Base-by-base conservation (phyloP, 2,329 filamentous ascomycete species). In the Hawksworthiomyces lignivorus region DNA sequence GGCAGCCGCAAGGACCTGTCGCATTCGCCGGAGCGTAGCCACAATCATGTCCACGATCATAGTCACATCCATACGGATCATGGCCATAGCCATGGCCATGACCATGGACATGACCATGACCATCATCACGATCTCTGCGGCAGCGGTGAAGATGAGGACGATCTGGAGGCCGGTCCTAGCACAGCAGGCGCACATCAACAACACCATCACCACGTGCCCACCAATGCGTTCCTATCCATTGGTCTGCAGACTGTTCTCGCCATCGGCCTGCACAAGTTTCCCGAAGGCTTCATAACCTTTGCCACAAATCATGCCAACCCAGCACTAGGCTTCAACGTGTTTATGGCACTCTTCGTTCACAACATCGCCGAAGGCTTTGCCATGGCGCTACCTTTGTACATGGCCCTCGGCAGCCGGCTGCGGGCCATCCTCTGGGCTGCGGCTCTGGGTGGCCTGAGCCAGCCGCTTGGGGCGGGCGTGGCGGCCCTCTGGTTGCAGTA, bases 321-420 rank as follows among this genome's bases (percentile, higher is more conserved):
- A 0, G 71, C 75, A 0, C 77, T 98, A 0, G 92, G 92, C 17
- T 80, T 95, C 62, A 84, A 86, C 39, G 87, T 98, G 41, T 98
- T 98, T 65, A 77, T 97, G 61, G 90, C 92, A 1, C 75, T 98
- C 7, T 95, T 95, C 58, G 90, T 98, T 45, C 92, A 98, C 72
- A 98, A 97, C 65, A 94, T 98, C 55, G 89, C 87, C 21, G 92
- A 98, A 65, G 92, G 92, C 2, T 97, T 97, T 58, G 87, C 89
- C 48, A 84, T 98, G 74, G 87, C 88, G 0, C 67, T 98, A 1
- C 92, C 92, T 0, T 71, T 98, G 0, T 98, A 94, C 62, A 84
- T 98, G 55, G 92, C 92, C 1, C 76, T 96, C 24, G 76, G 82
- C 48, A 90, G 81, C 45, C 82, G 88, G 34, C 67, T 77, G 57